Conservation (phyloP, 2,329 filamentous ascomycete genomes). For the Lachnellula cervina region DNA sequence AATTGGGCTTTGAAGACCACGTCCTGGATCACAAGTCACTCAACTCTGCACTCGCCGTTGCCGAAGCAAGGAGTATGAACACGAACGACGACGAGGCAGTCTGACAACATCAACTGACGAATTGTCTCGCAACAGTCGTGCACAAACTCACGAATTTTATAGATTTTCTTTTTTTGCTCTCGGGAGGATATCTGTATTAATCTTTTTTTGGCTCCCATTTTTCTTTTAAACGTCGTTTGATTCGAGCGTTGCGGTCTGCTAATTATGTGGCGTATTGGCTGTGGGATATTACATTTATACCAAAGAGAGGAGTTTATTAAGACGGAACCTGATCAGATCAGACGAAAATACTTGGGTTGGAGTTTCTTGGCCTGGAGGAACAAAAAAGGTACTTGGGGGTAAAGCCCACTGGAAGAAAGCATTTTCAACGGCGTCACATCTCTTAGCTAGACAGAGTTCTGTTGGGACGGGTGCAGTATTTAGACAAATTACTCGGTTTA, state of each 20-base stretch:
- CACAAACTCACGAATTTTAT: slow-evolving; percentile 13
- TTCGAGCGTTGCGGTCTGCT: neutral
- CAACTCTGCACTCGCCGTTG: slow-evolving; percentile 21
- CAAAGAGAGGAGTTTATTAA: slow-evolving; percentile 5
- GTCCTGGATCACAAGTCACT: slow-evolving; percentile 23
- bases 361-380: slow-evolving; percentile 3
- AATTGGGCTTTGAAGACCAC: slow-evolving; percentile 25
- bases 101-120: slow-evolving; percentile 6
- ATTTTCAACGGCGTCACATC: neutral
- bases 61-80: slow-evolving; percentile 11
- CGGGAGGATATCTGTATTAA: slow-evolving; percentile 15
- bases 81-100: neutral
- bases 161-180: slow-evolving; percentile 3
- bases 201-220: slow-evolving; percentile 1
- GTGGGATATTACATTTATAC: neutral
- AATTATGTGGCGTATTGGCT: neutral
- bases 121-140: neutral
- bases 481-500: neutral
- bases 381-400: neutral
- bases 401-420: neutral
- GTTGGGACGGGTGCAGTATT: neutral
- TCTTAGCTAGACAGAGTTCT: neutral
- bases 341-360: slow-evolving; percentile 1
- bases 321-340: slow-evolving; percentile 2
- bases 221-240: slow-evolving; percentile 7